Evolutionary conservation across 2,329 filamentous ascomycete genomes (phyloP), one percentile per base, ranked within the genome.

Genomic region (Neopestalotiopsis rosae): DNA sequence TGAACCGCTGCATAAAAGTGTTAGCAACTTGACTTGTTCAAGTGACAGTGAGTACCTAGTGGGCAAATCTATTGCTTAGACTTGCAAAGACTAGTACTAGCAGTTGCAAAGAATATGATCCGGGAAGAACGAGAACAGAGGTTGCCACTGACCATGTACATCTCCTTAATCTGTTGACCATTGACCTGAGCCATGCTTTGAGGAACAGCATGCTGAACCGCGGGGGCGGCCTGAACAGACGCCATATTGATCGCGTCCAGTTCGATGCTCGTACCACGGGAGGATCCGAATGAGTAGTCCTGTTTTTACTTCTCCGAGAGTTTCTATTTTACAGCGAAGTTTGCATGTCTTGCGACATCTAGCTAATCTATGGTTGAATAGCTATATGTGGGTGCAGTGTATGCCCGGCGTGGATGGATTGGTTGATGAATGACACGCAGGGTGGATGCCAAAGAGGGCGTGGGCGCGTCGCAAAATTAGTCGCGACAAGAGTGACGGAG

Each of bases 81-180:
- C n/a, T 59, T 59, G 32, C 30, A 59, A 14, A 59, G 10, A 24
- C 13, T 17, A 59, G 9, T 17, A 56, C 12, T 34, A 30, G 24
- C 10, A 24, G 17, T 59, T 13, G 24, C 17, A 34, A 24, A 17
- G 20, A 17, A 59, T 34, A 24, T 38, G 24, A 34, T 34, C 34
- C 56, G 32, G 49, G 66, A 56, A 24, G 32, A 62, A 28, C n/a
- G 52, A 40, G 52, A 30, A 57, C 56, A 72, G 72, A 69, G 42
- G 17, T 28, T 38, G 49, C 63, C 24, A 67, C 65, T 56, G 69
- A 93, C 91, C 79, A 85, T 82, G 72, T 87, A 92, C 74, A 93
- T 87, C 76, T 94, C 92, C 81, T 95, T 92, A 57, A 94, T 88
- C 79, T 94, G 90, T 77, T 94, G 90, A 76, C 91, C 91, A 68